A percentile compares a stretch with the other conserved stretches of the same genome.
Conservation (phyloP, 2,329 filamentous ascomycete species). For the Bipolaris bicolor region DNA sequence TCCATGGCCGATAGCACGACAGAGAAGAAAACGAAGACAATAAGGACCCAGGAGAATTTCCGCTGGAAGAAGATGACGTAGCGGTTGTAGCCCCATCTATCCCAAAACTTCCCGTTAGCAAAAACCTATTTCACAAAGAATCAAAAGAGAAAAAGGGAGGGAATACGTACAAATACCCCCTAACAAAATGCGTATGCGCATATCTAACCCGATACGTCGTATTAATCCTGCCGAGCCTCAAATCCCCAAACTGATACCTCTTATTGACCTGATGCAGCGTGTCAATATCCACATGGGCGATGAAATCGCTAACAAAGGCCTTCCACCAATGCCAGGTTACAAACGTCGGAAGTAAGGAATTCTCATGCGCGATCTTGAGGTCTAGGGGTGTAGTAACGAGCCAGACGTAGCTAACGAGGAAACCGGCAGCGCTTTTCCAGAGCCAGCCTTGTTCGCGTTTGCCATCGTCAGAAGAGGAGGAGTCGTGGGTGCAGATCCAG, state of each 20-base stretch:
- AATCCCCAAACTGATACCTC: slow-evolving; percentile 47
- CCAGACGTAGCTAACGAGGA: slow-evolving; percentile 47
- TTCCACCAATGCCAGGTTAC: slow-evolving; percentile 47
- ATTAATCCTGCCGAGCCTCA: slow-evolving; percentile 46
- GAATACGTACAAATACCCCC: slow-evolving; percentile 39
- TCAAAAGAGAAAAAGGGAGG: too few species aligned
- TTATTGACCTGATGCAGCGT: slow-evolving; percentile 45
- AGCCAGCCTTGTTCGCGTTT: slow-evolving; percentile 1
- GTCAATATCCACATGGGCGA: slow-evolving; percentile 36
- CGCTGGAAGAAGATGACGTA: slow-evolving; percentile 50
- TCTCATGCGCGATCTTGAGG: slow-evolving; percentile 42
- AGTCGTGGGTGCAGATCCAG: slow-evolving; percentile 22
- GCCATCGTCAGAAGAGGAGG: slow-evolving; percentile 2
- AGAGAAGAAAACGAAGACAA: slow-evolving; percentile 48
- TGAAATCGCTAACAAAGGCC: slow-evolving; percentile 36
- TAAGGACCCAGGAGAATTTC: slow-evolving; percentile 47
- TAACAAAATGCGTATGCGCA: slow-evolving; percentile 43
- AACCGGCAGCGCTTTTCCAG: slow-evolving; percentile 35
- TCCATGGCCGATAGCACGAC: slow-evolving; percentile 49
- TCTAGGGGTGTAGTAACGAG: slow-evolving; percentile 43
- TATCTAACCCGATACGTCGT: slow-evolving; percentile 44
- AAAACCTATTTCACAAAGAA: too few species aligned
- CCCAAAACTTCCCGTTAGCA: background rate
- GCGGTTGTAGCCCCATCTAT: slow-evolving; percentile 48
- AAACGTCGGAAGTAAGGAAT: slow-evolving; percentile 34